A percentile compares a stretch with the other conserved stretches of the same genome.
phyloP scores from a whole-genome alignment of 108 stramenopile genomes.

The Thalassiosira profunda region DNA sequence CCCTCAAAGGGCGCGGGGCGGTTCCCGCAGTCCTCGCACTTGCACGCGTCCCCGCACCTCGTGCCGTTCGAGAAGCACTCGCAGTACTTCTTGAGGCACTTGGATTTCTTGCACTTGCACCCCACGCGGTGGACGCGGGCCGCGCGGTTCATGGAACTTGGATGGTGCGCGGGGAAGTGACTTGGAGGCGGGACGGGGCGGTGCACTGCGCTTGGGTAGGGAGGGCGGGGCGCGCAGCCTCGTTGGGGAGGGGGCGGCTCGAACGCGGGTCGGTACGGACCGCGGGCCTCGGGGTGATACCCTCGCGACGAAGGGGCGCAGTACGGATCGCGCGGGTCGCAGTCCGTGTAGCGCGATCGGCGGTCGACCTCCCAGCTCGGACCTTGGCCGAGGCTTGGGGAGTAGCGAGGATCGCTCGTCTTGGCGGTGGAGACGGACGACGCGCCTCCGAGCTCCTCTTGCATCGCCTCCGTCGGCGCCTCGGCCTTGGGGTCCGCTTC shows the following conservation, averaged over 20 bases:
- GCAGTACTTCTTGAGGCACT: conserved; percentile 97
- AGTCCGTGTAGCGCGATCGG: not conserved
- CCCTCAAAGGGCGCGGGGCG: conserved; percentile 46
- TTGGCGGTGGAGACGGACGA: not conserved
- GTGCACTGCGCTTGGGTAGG: no score
- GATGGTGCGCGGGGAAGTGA: no score
- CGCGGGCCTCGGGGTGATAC: no score
- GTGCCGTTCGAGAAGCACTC: conserved; percentile 88
- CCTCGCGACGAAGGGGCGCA: no score
- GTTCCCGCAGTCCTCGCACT: conserved; percentile 66
- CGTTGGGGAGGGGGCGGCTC: no score
- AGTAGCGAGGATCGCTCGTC: conserved; percentile 2
- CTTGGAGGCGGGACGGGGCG: no score
- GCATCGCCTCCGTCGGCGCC: no score
- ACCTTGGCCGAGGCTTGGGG: not conserved
- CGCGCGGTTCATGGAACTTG: no score
- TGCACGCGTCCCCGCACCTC: conserved; percentile 86
- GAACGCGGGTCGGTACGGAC: no score
- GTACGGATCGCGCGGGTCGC: no score
- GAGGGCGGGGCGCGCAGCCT: no score
- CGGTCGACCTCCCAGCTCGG: conserved; percentile 5
- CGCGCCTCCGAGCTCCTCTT: no score
- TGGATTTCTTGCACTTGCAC: conserved; percentile 93
- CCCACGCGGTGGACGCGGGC: conserved; percentile 70
- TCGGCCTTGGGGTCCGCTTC: not conserved